These are phyloP conservation scores for Rhodocollybia butyracea DNA, from an alignment of 768 basidiomycete genomes.

Conservation along the genomic window DNA sequence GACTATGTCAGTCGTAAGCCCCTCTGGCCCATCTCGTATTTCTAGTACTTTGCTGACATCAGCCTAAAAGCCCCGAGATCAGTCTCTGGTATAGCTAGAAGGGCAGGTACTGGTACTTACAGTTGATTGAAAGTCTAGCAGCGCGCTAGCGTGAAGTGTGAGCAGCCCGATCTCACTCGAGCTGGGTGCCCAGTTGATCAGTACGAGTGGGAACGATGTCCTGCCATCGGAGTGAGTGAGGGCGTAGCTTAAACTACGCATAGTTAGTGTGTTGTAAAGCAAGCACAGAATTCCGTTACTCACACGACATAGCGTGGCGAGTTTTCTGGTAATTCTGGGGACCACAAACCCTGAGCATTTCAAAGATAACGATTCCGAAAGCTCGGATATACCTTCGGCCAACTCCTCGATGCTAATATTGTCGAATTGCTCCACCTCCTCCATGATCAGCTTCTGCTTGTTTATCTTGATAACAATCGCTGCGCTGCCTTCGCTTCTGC, in stretches of 20 bases:
- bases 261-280: not conserved
- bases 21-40: constrained; percentile 76
- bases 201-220: constrained; percentile 78
- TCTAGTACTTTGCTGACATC: constrained; percentile 81
- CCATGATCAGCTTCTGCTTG: constrained; percentile 76
- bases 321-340: constrained; percentile 80
- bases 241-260: constrained; percentile 63
- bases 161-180: constrained; percentile 72
- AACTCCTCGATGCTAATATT: constrained; percentile 78
- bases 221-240: constrained; percentile 78
- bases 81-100: not conserved
- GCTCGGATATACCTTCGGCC: constrained; percentile 61
- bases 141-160: constrained; percentile 82
- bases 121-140: constrained; percentile 74
- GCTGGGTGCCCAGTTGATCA: constrained; percentile 86
- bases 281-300: not conserved
- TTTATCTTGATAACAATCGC: constrained; percentile 91
- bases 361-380: not conserved
- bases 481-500: constrained; percentile 68
- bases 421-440: constrained; percentile 79
- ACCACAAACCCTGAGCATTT: not conserved
- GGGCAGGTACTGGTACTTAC: constrained; percentile 37
- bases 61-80: constrained; percentile 42
- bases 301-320: constrained; percentile 71
- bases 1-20: constrained; percentile 69